A percentile compares a stretch with the other conserved stretches of the same genome.
These are phyloP conservation scores for Linum usitatissimum DNA, from an alignment of 345 rosid genomes.

Conservation along the genomic window DNA sequence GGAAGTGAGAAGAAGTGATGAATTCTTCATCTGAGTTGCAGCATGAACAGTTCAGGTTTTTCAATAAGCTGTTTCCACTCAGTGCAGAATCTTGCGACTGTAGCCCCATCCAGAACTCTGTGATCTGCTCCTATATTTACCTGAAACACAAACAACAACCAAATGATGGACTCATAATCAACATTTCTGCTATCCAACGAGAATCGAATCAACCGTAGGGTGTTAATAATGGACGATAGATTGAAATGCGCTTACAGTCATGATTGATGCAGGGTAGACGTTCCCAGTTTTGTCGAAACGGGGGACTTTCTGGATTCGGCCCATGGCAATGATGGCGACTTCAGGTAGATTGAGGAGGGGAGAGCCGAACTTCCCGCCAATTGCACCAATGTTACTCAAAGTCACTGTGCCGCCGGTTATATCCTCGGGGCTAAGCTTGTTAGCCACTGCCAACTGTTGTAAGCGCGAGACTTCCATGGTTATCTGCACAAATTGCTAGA, in stretches of 20 bases:
- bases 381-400: slow-evolving; percentile 81
- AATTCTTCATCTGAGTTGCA: slow-evolving; percentile 48
- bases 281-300: slow-evolving; percentile 48
- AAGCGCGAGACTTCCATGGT: slow-evolving; percentile 69
- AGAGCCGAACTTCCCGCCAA: slow-evolving; percentile 84
- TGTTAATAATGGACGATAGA: neutral
- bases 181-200: no score
- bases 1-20: neutral
- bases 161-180: no score
- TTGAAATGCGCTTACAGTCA: slow-evolving; percentile 51
- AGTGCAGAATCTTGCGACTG: slow-evolving; percentile 76
- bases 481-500: slow-evolving; percentile 26
- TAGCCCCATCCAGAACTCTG: slow-evolving; percentile 88
- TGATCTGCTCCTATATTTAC: slow-evolving; percentile 87
- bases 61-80: slow-evolving; percentile 80
- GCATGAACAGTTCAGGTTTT: slow-evolving; percentile 71
- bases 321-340: slow-evolving; percentile 79
- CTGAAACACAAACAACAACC: slow-evolving; percentile 20
- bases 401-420: slow-evolving; percentile 84
- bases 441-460: slow-evolving; percentile 53
- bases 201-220: no score
- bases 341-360: slow-evolving; percentile 88
- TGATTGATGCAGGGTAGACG: slow-evolving; percentile 51
- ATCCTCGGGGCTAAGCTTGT: slow-evolving; percentile 67
- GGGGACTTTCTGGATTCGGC: slow-evolving; percentile 78